Conservation (phyloP, 179 eudicot species). For the Beta corolliflora region DNA sequence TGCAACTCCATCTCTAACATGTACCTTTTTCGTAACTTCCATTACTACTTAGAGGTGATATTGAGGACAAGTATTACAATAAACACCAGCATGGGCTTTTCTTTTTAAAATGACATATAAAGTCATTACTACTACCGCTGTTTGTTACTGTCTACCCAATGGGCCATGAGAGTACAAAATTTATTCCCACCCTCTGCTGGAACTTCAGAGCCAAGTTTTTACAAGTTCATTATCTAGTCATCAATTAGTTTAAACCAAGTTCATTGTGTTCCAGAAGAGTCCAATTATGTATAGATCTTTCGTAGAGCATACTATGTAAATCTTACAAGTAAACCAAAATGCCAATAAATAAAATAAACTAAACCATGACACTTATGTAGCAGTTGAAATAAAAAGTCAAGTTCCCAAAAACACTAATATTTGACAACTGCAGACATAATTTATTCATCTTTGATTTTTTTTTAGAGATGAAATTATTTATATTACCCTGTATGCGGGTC, state of each 20-base stretch:
- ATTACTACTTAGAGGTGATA: neutral
- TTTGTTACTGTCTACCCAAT: neutral
- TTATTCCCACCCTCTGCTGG: neutral
- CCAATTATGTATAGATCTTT: neutral
- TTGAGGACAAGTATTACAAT: neutral
- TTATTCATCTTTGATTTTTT: neutral
- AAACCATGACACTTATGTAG: neutral
- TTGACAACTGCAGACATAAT: neutral
- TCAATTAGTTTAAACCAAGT: neutral
- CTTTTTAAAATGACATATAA: neutral
- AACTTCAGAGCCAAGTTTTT: neutral
- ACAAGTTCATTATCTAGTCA: neutral
- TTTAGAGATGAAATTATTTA: neutral
- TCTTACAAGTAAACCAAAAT: neutral
- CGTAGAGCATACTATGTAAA: neutral
- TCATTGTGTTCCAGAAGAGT: neutral
- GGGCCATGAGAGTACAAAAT: neutral
- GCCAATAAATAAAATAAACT: neutral
- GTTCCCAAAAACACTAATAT: neutral
- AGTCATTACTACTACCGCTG: neutral
- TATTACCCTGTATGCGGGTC: slow-evolving; percentile 32
- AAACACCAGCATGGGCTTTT: neutral
- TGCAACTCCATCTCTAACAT: too few relatives aligned
- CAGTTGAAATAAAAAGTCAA: neutral
- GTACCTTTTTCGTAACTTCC: neutral